Percentiles rank a stretch among this genome's conserved stretches.
Evolutionary conservation across 2,329 filamentous ascomycete genomes (phyloP).

Genomic region (Raffaelea ambrosiae): DNA sequence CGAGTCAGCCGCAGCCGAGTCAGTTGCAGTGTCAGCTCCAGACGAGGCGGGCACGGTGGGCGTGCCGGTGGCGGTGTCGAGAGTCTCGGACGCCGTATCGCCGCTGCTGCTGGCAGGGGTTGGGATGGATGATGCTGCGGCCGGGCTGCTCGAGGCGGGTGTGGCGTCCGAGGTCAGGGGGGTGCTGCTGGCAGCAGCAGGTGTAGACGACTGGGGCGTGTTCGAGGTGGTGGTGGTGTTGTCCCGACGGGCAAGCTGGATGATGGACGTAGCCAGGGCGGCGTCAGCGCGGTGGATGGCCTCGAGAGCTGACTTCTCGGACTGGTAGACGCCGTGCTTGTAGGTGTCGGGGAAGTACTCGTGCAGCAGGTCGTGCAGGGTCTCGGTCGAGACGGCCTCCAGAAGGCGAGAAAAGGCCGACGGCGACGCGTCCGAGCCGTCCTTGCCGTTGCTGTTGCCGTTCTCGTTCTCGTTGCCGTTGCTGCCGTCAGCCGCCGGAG

Average conservation of each 20-base stretch:
- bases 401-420: slow-evolving; percentile 13
- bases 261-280: slow-evolving; percentile 51
- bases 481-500: background rate
- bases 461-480: background rate
- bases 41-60: background rate
- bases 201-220: slow-evolving; percentile 1
- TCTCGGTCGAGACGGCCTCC: slow-evolving; percentile 15
- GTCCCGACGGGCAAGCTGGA: slow-evolving; percentile 57
- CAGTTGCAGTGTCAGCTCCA: background rate
- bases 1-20: background rate
- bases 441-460: background rate
- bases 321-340: slow-evolving; percentile 59
- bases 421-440: background rate
- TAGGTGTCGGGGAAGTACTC: slow-evolving; percentile 53
- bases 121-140: too few relatives aligned
- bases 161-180: background rate
- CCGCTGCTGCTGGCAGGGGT: slow-evolving; percentile 5
- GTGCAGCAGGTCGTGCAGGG: slow-evolving; percentile 60
- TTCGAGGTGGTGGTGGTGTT: slow-evolving; percentile 22
- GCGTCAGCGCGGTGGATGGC: slow-evolving; percentile 53
- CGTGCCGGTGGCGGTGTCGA: slow-evolving; percentile 3
- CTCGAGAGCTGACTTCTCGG: slow-evolving; percentile 55
- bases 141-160: too few relatives aligned
- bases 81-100: slow-evolving; percentile 5
- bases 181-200: background rate